Percentiles rank a stretch among this genome's conserved stretches.
These are phyloP conservation scores for Sclerotinia nivalis DNA, from an alignment of 2,329 filamentous ascomycete species.

Conservation along the genomic window DNA sequence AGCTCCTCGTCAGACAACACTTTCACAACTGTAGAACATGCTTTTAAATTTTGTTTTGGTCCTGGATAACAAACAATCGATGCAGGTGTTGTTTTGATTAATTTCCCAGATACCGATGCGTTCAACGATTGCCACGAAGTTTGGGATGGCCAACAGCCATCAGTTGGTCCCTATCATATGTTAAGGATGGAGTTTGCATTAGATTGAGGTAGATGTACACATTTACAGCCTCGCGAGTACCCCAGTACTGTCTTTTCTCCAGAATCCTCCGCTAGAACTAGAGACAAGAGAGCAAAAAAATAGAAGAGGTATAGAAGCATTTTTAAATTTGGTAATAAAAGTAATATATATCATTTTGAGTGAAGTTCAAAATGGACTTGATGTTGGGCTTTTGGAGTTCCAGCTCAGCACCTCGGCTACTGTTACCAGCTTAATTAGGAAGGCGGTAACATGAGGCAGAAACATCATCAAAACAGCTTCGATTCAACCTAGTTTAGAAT, in stretches of 20 bases:
- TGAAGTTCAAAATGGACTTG: neutral
- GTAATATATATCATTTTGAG: neutral
- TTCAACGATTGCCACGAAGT: constrained; percentile 42
- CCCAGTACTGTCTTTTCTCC: neutral
- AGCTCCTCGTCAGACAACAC: constrained; percentile 42
- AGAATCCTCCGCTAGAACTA: neutral
- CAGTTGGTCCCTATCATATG: constrained; percentile 21
- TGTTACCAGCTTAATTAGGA: neutral
- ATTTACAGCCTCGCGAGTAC: constrained; percentile 18
- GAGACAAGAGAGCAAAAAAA: neutral
- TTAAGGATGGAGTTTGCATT: neutral
- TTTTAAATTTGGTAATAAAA: neutral
- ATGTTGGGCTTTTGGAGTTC: neutral
- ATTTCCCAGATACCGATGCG: constrained; percentile 39
- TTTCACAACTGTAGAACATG: constrained; percentile 40
- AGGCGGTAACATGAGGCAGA: no score
- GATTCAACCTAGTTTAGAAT: no score
- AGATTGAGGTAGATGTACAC: neutral
- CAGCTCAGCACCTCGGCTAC: neutral
- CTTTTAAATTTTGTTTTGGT: constrained; percentile 36
- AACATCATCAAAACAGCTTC: no score
- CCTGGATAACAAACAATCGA: constrained; percentile 43
- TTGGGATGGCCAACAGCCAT: constrained; percentile 42
- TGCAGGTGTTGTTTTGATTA: constrained; percentile 41
- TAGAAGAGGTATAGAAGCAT: neutral